Base-by-base conservation (phyloP, 2,329 filamentous ascomycete species). In the Sporothrix inflata region DNA sequence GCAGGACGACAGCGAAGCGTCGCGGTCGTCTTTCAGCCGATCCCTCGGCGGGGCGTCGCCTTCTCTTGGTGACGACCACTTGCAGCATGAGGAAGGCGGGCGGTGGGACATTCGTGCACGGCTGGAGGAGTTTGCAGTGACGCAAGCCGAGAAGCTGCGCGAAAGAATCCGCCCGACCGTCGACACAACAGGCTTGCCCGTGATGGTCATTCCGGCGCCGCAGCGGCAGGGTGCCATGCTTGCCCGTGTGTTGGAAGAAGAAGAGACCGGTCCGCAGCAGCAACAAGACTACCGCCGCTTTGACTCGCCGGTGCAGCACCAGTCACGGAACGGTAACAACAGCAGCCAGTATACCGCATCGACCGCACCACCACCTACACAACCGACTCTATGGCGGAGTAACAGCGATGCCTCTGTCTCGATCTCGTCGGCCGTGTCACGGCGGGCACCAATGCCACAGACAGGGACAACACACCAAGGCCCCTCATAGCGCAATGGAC, bases 181-280 rank as follows among this genome's bases (percentile, higher is more conserved):
- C 0, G 85, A 87, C 75, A 87, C 85, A 1, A 85, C 86, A 24
- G 85, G 84, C 73, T 80, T 91, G 21, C 88, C 88, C 1, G 84
- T 89, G 1, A 88, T 84, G 21, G 85, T 90, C 8, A 90, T 91
- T 16, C 89, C 89, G 2, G 88, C 89, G 0, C 89, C 89, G 21
- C 84, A 85, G 47, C 84, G 89, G n/a, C 82, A 84, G 72, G 87
- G 88, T 5, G 84, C 85, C 0, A 86, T 87, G 63, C 78, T 90
- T 4, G 85, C 85, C n/a, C 84, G 86, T 70, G 82, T 90, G 8
- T 79, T 89, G 1, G 86, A 89, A 73, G 87, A 90, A 73, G 86
- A 88, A 72, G 83, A 81, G 69, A 60, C 27, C 27, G 38, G 38
- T 7, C 7, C 19, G 73, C 72, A 42, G 47, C 72, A 69, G 27